Conservation (phyloP, 352 stramenopile species). For the Thalassiosira delicatula region DNA sequence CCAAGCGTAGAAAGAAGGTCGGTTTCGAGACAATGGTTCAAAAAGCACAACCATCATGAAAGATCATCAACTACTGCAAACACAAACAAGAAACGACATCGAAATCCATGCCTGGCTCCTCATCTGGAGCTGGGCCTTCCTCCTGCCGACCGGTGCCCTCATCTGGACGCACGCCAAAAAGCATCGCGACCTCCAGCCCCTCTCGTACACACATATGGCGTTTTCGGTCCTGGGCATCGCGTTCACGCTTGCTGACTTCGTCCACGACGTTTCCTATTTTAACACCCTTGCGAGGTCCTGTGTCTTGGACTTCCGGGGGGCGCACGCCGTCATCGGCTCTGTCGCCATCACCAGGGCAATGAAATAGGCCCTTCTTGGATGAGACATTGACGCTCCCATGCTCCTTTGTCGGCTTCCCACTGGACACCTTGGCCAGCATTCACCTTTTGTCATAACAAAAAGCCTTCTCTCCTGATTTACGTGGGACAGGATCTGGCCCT, state of each 20-base stretch:
- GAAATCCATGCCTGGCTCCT: no score
- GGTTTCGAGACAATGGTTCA: no score
- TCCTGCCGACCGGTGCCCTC: slow-evolving; percentile 10
- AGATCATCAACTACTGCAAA: no score
- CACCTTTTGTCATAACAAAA: no score
- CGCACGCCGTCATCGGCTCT: slow-evolving; percentile 17
- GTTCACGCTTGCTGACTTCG: slow-evolving; percentile 13
- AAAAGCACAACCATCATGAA: no score
- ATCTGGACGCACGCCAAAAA: slow-evolving; percentile 33
- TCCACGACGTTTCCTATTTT: slow-evolving; percentile 8
- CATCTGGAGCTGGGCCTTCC: slow-evolving; percentile 16
- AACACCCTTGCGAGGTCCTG: neutral
- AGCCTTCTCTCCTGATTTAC: no score
- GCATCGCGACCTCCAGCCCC: neutral
- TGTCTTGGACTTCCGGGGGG: slow-evolving; percentile 3
- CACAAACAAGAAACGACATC: no score
- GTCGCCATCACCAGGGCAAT: slow-evolving; percentile 12
- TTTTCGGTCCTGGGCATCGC: neutral
- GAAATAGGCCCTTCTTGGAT: slow-evolving; percentile 10
- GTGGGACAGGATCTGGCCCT: no score
- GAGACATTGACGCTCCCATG: no score
- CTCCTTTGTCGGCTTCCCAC: no score
- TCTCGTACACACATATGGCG: slow-evolving; percentile 1
- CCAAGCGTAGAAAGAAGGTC: no score
- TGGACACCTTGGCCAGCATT: no score